Base-by-base conservation (phyloP, 805 yeast species). In the Schizosaccharomyces octosporus region DNA sequence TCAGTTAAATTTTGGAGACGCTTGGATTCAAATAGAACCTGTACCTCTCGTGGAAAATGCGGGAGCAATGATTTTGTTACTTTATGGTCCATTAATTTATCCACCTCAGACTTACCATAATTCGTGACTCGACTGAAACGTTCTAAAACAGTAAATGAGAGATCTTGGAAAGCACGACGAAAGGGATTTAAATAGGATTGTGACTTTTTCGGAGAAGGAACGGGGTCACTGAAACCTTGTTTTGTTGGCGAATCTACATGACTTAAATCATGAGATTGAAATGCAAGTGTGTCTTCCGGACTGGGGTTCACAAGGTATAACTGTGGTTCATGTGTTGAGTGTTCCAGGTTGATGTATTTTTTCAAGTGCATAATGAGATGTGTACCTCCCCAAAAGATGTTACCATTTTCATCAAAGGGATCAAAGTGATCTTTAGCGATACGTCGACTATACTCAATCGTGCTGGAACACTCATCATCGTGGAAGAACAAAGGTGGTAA, bases 401-500 rank as follows among this genome's bases (percentile, higher is more conserved):
- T 76, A 31, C 66, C 65, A 39, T 62, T 63, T n/a, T 64, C 60
- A 17, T 79, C 79, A 69, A 87, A 89, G 0, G 95, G 88, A 63
- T 84, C 85, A 69, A 89, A 87, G 5, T 36, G 39, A 15, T 78
- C 73, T 66, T 80, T 79, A 65, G 79, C 80, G 61, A 82, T 77
- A 61, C 79, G 69, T 60, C 79, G 77, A 64, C 81, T 84, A 64
- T 79, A 83, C 63, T 77, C 72, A 60, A 78, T 73, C 0, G 95
- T 87, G 51, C 90, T 84, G 5, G 86, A 83, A 42, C 84, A 80
- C 66, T 85, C 89, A 62, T 85, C 84, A 68, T 93, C 98, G 71
- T 93, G 98, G 74, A 93, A 89, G 70, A 89, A 93, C 51, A 93
- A 67, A 4, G 88, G 83, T 0, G 97, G 97, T 19, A 87, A 72